A percentile compares a stretch with the other conserved stretches of the same genome.
These are phyloP conservation scores for Wickerhamomyces sp. DNA, from an alignment of 1,139 yeast species.

Conservation along the genomic window DNA sequence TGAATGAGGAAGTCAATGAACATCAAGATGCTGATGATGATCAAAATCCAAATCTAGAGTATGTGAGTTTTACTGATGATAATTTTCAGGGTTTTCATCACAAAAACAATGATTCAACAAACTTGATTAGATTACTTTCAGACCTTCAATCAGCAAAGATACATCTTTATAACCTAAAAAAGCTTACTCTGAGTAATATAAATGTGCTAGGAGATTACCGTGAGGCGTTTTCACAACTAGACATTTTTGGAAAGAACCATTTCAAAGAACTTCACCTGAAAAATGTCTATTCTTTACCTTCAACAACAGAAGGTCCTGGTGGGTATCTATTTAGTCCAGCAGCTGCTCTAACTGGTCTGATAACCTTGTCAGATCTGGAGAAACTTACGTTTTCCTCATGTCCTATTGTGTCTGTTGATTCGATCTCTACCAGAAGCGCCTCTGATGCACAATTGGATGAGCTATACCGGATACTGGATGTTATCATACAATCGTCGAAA, in stretches of 20 bases:
- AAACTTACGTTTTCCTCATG: not conserved
- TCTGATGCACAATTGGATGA: not conserved
- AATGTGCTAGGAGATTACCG: not conserved
- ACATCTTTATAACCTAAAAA: slow-evolving; percentile 1
- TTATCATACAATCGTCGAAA: not conserved
- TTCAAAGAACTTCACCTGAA: slow-evolving; percentile 1
- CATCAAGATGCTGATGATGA: slow-evolving; percentile 1
- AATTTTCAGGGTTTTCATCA: slow-evolving; percentile 1
- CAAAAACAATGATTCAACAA: not conserved
- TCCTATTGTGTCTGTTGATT: too few relatives aligned
- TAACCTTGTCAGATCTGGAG: too few relatives aligned
- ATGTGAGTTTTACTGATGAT: slow-evolving; percentile 2
- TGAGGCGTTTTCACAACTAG: not conserved
- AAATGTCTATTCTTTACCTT: not conserved
- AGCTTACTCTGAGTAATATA: slow-evolving; percentile 6
- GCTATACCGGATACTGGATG: not conserved
- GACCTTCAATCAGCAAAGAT: not conserved
- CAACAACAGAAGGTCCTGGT: too few relatives aligned
- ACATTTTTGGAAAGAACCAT: slow-evolving; percentile 1
- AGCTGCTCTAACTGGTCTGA: too few relatives aligned
- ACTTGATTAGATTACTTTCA: not conserved
- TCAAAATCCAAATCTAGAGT: slow-evolving; percentile 4
- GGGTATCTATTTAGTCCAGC: too few relatives aligned
- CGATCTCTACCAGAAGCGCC: too few relatives aligned
- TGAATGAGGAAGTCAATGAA: slow-evolving; percentile 2